Percentiles rank a stretch among this genome's conserved stretches.
These are phyloP conservation scores for Botryotinia convoluta DNA, from an alignment of 2,329 filamentous ascomycete genomes.

Conservation along the genomic window DNA sequence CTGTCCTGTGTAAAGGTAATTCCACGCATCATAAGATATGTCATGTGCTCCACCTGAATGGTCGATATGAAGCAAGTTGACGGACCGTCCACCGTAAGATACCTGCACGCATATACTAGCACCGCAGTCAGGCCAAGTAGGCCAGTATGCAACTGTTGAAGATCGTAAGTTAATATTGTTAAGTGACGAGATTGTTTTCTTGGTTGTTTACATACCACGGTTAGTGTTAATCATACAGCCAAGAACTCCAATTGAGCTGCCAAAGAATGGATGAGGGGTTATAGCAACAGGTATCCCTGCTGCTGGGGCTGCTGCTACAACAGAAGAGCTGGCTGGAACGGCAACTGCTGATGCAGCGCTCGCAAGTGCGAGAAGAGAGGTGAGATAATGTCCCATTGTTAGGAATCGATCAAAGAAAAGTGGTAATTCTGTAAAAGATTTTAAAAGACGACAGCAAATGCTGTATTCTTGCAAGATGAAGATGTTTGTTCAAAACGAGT, in stretches of 20 bases:
- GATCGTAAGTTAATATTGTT: neutral
- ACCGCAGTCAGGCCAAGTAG: neutral
- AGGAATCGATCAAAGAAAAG: neutral
- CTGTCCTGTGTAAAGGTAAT: conserved; percentile 2
- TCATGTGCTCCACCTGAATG: conserved; percentile 8
- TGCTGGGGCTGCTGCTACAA: neutral
- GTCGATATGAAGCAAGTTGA: conserved; percentile 9
- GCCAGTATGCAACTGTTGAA: conserved; percentile 7
- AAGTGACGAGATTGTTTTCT: neutral
- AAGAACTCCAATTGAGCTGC: conserved; percentile 8
- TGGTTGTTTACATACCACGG: neutral
- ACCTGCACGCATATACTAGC: conserved; percentile 7
- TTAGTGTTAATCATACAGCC: conserved; percentile 14
- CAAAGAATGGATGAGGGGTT: conserved; percentile 5
- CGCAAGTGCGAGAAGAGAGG: neutral
- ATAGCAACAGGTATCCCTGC: neutral
- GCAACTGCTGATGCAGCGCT: neutral
- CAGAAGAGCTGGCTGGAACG: neutral
- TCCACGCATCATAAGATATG: conserved; percentile 13
- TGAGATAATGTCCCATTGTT: neutral
- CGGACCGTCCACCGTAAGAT: neutral
- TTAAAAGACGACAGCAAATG: too few species aligned
- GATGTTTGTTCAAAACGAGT: neutral
- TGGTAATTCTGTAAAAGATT: too few species aligned
- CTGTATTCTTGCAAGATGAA: neutral